These are phyloP conservation scores for Artemisia annua DNA, from an alignment of 129 eudicot species.

Conservation along the genomic window DNA sequence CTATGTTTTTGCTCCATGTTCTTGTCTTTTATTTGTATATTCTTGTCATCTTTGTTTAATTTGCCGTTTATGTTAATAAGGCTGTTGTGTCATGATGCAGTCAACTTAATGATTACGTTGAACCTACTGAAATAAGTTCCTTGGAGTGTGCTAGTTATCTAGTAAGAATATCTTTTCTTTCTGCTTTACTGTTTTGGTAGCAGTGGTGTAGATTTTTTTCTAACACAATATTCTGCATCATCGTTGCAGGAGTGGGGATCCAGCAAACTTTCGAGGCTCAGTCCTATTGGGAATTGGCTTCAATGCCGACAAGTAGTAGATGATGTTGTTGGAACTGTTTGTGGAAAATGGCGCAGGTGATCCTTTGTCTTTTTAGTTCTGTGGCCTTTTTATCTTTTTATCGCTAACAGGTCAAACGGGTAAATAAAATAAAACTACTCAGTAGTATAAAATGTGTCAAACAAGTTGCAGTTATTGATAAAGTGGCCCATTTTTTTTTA, in stretches of 20 bases:
- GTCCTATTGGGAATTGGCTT: slow-evolving; percentile 83
- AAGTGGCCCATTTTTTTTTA: background rate
- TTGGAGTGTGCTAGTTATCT: slow-evolving; percentile 35
- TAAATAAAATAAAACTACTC: background rate
- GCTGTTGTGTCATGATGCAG: slow-evolving; percentile 41
- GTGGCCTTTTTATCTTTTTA: background rate
- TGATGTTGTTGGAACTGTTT: slow-evolving; percentile 60
- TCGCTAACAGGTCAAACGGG: background rate
- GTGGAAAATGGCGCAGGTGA: slow-evolving; percentile 99
- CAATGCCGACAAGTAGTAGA: slow-evolving; percentile 61
- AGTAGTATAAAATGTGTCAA: background rate
- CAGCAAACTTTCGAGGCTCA: slow-evolving; percentile 44
- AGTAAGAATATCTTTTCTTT: slow-evolving; percentile 41
- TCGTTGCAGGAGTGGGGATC: slow-evolving; percentile 44
- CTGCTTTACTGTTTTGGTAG: slow-evolving; percentile 14
- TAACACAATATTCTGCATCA: slow-evolving; percentile 11
- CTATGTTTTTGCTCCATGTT: slow-evolving; percentile 8
- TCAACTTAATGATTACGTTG: slow-evolving; percentile 36
- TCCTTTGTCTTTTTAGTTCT: background rate
- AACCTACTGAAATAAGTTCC: slow-evolving; percentile 47
- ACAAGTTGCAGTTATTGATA: background rate
- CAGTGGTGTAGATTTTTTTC: slow-evolving; percentile 17
- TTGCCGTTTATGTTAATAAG: slow-evolving; percentile 14
- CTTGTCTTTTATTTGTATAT: slow-evolving; percentile 2
- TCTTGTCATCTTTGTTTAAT: background rate